Evolutionary conservation across 805 yeast genomes (phyloP), one percentile per base, ranked within the genome.

Genomic region (Cyberlindnera galapagoensis): DNA sequence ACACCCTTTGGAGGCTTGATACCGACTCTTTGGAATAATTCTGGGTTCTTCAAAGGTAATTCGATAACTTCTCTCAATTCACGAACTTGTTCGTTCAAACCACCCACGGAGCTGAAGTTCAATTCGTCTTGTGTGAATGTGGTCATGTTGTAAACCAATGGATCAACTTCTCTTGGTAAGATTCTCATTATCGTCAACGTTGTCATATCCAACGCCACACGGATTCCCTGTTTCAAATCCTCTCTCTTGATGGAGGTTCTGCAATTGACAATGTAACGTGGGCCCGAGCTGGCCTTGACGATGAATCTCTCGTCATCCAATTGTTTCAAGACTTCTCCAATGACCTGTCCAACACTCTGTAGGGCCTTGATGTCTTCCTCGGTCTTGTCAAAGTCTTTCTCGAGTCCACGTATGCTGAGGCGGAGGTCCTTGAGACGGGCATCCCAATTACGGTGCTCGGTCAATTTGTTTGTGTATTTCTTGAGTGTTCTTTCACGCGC

Each of bases 1-100:
- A 90, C 97, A 58, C 97, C 98, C 61, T 92, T 92, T 36, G 98
- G 98, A n/a, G 97, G 95, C 56, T 87, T 87, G 60, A 92, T 92
- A 30, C 98, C 98, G 21, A 92, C 96, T 57, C 98, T 78, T 40
- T 83, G 67, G 60, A 92, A 92, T 49, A 92, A 71, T 62, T 92
- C 98, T 3, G 98, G 98, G 59, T 92, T 92, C 60, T 92, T 92
- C 54, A 92, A 71, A 3, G 98, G 98, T 51, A 92, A 67, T 62
- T 92, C 98, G 56, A 92, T 92, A 36, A 92, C 98, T 64, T 92
- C 98, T 59, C 98, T 78, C 47, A 92, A 71, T 63, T 92, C 97
- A 51, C 97, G 73, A 47, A 92, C 87, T 61, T 92, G 98, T 47
- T 92, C 97, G 30, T 79, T 80, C 44, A 92, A 71, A 40, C 98